Conservation (phyloP, 768 basidiomycete genomes). For the Boletus rufocinnamomeus region DNA sequence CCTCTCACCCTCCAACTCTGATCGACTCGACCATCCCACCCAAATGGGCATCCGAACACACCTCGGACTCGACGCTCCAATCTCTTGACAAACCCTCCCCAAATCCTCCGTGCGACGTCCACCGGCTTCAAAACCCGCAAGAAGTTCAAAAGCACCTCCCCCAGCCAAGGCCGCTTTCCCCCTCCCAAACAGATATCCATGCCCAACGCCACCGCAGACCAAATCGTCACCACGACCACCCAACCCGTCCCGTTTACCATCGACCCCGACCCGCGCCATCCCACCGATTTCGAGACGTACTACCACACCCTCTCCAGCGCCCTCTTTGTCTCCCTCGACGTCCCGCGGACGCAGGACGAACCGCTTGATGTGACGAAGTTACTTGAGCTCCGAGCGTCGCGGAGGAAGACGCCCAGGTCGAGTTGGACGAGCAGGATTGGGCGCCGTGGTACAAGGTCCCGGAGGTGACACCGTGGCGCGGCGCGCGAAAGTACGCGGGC, state of each 20-base stretch:
- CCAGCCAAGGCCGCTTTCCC: background rate
- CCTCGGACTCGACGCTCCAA: too few relatives aligned
- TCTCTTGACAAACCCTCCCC: too few relatives aligned
- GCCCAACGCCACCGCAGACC: slow-evolving; percentile 2
- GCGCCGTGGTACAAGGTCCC: too few relatives aligned
- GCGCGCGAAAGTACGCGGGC: background rate
- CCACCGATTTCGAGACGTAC: slow-evolving; percentile 1
- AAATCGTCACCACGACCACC: slow-evolving; percentile 5
- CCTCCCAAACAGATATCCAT: background rate
- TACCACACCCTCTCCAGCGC: background rate
- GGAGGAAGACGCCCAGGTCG: too few relatives aligned
- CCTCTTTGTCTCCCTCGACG: background rate
- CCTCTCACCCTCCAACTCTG: background rate
- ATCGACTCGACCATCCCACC: background rate
- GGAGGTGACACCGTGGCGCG: background rate
- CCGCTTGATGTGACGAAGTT: too few relatives aligned
- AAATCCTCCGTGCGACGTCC: background rate
- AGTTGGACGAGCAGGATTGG: background rate
- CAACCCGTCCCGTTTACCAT: background rate
- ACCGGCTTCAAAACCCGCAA: background rate
- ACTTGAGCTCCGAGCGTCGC: too few relatives aligned
- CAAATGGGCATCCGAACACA: background rate
- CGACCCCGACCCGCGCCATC: background rate
- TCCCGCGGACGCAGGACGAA: background rate
- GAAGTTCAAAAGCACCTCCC: background rate